Evolutionary conservation across 208 protist genomes (phyloP).

Genomic region (Trypanosoma cruzi): DNA sequence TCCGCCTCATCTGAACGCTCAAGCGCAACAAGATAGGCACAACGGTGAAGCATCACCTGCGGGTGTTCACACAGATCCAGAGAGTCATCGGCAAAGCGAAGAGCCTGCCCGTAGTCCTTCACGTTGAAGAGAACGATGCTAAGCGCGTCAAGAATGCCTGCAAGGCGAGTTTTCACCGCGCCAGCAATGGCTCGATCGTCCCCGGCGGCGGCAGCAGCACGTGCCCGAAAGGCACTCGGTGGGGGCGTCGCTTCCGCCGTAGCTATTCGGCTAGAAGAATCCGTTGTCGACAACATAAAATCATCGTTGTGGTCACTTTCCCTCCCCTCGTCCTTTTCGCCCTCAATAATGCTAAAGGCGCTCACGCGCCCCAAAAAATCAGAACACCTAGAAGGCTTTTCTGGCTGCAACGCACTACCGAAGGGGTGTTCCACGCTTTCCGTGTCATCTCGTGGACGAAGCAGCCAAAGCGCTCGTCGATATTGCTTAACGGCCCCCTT

Average conservation of each 20-base stretch:
- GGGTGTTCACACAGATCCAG: conserved; percentile 50
- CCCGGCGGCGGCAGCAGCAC: not conserved
- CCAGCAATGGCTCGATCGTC: conserved; percentile 5
- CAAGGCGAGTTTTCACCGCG: conserved; percentile 59
- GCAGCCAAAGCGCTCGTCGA: conserved; percentile 72
- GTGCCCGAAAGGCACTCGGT: not conserved
- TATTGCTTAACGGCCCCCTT: conserved; percentile 84
- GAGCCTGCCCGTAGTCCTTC: conserved; percentile 66
- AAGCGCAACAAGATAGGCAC: conserved; percentile 81
- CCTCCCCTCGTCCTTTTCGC: not conserved
- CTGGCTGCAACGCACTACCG: not conserved
- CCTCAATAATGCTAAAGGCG: no score
- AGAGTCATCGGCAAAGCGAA: conserved; percentile 76
- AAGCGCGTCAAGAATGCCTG: conserved; percentile 78
- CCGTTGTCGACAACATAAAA: not conserved
- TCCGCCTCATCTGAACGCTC: conserved; percentile 84
- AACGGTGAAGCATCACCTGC: conserved; percentile 66
- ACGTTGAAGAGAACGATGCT: conserved; percentile 74
- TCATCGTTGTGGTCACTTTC: not conserved
- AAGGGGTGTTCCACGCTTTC: not conserved
- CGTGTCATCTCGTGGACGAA: conserved; percentile 27
- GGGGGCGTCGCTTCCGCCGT: not conserved
- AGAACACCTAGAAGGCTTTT: not conserved
- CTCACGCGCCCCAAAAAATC: not conserved
- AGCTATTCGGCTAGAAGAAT: not conserved